Conservation (phyloP, 2,329 filamentous ascomycete genomes). For the Trichoderma afroharzianum region DNA sequence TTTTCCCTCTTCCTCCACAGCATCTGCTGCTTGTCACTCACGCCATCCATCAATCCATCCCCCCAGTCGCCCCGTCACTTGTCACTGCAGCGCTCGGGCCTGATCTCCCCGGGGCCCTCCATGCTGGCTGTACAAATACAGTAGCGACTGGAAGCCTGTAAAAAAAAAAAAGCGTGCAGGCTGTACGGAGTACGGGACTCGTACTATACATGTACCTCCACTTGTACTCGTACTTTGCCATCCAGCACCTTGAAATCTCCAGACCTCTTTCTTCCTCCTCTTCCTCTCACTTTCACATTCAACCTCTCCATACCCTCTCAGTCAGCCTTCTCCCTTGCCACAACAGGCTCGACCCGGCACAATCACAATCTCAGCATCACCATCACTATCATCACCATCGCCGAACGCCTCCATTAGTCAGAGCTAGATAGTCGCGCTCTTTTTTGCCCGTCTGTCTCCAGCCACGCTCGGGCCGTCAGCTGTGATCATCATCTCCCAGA, state of each 20-base stretch:
- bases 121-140: neutral
- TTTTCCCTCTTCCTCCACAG: neutral
- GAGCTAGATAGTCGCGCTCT: neutral
- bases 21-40: neutral
- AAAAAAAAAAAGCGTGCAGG: neutral
- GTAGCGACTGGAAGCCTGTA: neutral
- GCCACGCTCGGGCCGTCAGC: constrained; percentile 7
- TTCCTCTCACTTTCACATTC: neutral
- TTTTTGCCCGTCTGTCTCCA: neutral
- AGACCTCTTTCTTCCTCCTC: neutral
- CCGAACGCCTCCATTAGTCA: neutral
- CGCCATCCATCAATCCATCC: neutral
- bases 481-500: constrained; percentile 10
- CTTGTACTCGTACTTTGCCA: neutral
- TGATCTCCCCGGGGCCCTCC: constrained; percentile 1
- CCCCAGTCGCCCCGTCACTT: neutral
- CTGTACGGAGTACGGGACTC: neutral
- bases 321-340: neutral
- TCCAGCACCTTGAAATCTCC: neutral
- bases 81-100: constrained; percentile 5
- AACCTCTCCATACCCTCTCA: neutral
- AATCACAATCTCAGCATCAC: neutral
- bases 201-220: neutral
- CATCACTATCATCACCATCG: neutral
- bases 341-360: neutral